Evolutionary conservation across 164 flowering plant species (phyloP).

Genomic region (Umbilicus rupestris): DNA sequence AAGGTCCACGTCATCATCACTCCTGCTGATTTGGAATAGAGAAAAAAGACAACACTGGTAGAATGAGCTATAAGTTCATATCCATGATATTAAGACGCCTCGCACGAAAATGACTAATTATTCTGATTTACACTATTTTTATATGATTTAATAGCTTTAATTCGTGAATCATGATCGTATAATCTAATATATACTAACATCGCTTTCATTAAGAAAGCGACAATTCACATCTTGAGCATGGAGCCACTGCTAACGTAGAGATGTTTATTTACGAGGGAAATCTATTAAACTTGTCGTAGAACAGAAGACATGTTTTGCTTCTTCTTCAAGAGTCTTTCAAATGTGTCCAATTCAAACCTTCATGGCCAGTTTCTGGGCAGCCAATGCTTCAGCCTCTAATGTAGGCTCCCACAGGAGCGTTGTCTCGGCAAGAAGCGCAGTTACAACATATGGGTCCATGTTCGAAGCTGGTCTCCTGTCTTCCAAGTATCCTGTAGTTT

Average conservation of each 20-base stretch:
- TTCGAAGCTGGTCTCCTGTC: conserved; percentile 97
- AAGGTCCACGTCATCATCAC: neutral
- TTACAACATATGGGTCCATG: conserved; percentile 97
- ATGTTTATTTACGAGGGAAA: conserved; percentile 22
- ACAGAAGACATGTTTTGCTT: too few species aligned
- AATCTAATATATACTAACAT: too few species aligned
- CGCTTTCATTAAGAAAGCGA: neutral
- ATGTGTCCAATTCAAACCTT: conserved; percentile 38
- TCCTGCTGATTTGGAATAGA: too few species aligned
- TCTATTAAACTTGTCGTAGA: conserved; percentile 8
- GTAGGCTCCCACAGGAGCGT: conserved; percentile 87
- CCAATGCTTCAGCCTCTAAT: conserved; percentile 89
- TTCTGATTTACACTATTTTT: too few species aligned
- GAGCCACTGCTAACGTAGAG: conserved; percentile 4
- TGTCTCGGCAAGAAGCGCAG: conserved; percentile 72
- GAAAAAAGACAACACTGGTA: too few species aligned
- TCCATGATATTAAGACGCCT: too few species aligned
- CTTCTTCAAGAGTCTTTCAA: conserved; percentile 6
- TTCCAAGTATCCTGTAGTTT: conserved; percentile 87
- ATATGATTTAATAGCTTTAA: too few species aligned
- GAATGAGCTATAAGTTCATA: too few species aligned
- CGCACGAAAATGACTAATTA: too few species aligned
- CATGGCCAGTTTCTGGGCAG: conserved; percentile 76
- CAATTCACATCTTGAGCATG: neutral
- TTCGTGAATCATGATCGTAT: too few species aligned